Percentiles rank a stretch among this genome's conserved stretches.
These are phyloP conservation scores for Diaporthe sp. DNA, from an alignment of 2,329 filamentous ascomycete species.

Conservation along the genomic window DNA sequence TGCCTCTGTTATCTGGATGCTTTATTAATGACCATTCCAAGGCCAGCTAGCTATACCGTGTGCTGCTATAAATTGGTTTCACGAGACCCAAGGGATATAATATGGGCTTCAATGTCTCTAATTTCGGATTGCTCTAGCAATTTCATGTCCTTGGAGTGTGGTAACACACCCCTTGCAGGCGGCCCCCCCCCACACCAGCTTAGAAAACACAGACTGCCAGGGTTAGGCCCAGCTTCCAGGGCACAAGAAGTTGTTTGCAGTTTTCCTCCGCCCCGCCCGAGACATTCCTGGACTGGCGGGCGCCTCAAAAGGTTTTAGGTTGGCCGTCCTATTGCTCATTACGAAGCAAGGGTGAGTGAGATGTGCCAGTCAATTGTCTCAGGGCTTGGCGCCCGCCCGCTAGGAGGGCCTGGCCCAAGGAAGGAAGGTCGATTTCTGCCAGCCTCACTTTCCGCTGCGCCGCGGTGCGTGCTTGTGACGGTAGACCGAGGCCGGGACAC, in stretches of 20 bases:
- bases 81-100: background rate
- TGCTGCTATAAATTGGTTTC: background rate
- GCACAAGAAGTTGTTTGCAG: slow-evolving; percentile 7
- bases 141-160: background rate
- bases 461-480: slow-evolving; percentile 1
- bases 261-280: slow-evolving; percentile 17
- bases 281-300: slow-evolving; percentile 15
- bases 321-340: background rate
- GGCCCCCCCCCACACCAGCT: background rate
- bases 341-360: slow-evolving; percentile 8
- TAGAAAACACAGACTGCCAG: background rate
- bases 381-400: slow-evolving; percentile 13
- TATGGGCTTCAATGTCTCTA: slow-evolving; percentile 17
- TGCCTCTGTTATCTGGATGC: no score
- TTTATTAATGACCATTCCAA: background rate
- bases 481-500: slow-evolving; percentile 23
- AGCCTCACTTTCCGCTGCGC: slow-evolving; percentile 32
- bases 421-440: slow-evolving; percentile 23
- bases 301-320: slow-evolving; percentile 1
- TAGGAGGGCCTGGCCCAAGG: slow-evolving; percentile 8
- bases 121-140: slow-evolving; percentile 19
- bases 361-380: slow-evolving; percentile 18
- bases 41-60: background rate
- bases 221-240: background rate
- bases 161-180: slow-evolving; percentile 14